These are phyloP conservation scores for Heritiera littoralis DNA, from an alignment of 345 rosid species.

Conservation along the genomic window DNA sequence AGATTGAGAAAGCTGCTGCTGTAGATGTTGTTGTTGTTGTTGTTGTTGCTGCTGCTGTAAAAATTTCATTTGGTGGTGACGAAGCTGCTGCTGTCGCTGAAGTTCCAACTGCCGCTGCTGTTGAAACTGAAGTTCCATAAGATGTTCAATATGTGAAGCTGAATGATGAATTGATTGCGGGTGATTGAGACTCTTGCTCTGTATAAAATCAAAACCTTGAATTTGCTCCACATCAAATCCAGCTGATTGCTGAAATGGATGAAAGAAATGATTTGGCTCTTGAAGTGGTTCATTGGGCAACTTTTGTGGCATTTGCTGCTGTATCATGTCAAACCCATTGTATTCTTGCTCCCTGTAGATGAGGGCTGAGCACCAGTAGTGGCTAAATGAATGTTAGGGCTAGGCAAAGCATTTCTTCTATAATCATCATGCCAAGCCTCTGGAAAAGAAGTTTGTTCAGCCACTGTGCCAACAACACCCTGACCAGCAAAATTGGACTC, in stretches of 20 bases:
- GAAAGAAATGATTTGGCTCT: constrained; percentile 32
- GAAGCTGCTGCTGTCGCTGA: constrained; percentile 29
- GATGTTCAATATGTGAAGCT: constrained; percentile 34
- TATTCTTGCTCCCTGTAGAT: constrained; percentile 38
- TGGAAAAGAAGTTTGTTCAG: constrained; percentile 34
- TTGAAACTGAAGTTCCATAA: constrained; percentile 31
- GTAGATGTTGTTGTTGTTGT: too few relatives aligned
- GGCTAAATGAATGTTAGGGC: constrained; percentile 32
- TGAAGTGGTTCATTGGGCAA: constrained; percentile 41
- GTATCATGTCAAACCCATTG: constrained; percentile 36
- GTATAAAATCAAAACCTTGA: constrained; percentile 25
- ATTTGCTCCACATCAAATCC: constrained; percentile 35
- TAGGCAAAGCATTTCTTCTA: constrained; percentile 33
- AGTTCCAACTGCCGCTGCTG: constrained; percentile 37
- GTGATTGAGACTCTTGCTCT: constrained; percentile 22
- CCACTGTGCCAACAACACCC: constrained; percentile 24
- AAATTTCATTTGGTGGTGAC: constrained; percentile 32
- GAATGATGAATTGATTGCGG: constrained; percentile 30
- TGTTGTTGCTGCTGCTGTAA: constrained; percentile 19
- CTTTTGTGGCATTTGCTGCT: constrained; percentile 40
- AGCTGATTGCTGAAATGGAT: constrained; percentile 24
- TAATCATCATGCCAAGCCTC: constrained; percentile 41
- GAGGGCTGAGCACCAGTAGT: constrained; percentile 37
- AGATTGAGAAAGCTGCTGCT: constrained; percentile 26
- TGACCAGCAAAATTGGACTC: constrained; percentile 22